Evolutionary conservation across 1,284 basidiomycete genomes (phyloP).

Genomic region (Melampsora larici-populina): DNA sequence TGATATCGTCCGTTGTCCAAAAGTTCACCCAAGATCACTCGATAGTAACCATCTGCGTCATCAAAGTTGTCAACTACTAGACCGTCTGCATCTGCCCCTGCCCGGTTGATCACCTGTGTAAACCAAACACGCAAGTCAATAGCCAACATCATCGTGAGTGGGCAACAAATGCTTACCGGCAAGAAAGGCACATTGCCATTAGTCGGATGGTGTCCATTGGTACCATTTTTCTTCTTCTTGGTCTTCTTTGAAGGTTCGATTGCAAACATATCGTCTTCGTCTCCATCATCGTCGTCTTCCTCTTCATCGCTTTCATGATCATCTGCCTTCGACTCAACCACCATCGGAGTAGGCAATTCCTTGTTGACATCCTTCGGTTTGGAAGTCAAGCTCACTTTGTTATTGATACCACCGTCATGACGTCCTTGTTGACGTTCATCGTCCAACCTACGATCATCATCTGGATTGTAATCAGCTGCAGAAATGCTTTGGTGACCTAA

Average conservation of each 20-base stretch:
- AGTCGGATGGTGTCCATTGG: conserved; percentile 35
- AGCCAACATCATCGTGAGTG: not conserved
- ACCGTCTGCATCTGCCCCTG: conserved; percentile 45
- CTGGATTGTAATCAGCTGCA: conserved; percentile 90
- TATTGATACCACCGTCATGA: conserved; percentile 34
- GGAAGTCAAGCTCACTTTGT: conserved; percentile 55
- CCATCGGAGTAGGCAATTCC: conserved; percentile 56
- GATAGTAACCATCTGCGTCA: conserved; percentile 93
- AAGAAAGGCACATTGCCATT: conserved; percentile 42
- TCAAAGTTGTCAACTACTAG: conserved; percentile 60
- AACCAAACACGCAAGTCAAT: not conserved
- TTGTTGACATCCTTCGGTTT: conserved; percentile 53
- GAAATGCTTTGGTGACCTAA: conserved; percentile 58
- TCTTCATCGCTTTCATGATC: conserved; percentile 61
- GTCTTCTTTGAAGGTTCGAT: conserved; percentile 61
- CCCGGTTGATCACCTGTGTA: conserved; percentile 44
- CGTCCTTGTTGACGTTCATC: conserved; percentile 62
- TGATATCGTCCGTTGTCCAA: conserved; percentile 90
- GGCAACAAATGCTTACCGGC: conserved; percentile 16
- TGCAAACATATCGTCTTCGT: conserved; percentile 86
- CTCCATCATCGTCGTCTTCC: conserved; percentile 65
- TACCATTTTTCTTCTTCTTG: conserved; percentile 61
- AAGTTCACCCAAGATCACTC: conserved; percentile 87
- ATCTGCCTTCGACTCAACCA: conserved; percentile 61
- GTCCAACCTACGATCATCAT: conserved; percentile 74